Percentiles rank a stretch among this genome's conserved stretches.
phyloP scores from a whole-genome alignment of 164 flowering plant species.

The Piper betle region DNA sequence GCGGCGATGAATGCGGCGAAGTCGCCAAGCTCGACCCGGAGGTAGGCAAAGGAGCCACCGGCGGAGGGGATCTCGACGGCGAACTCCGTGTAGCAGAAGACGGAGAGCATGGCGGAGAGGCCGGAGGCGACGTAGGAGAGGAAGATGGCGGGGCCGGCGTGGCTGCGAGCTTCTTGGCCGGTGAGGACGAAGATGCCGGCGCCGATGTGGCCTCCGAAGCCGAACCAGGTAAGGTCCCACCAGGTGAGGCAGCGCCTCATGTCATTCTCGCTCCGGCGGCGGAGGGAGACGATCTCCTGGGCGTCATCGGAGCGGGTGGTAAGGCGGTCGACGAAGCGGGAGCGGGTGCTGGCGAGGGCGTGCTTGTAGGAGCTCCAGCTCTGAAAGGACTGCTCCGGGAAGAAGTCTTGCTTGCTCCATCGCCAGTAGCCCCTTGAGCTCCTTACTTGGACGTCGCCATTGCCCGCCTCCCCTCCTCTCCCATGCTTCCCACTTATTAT shows the following conservation, averaged over 20 bases:
- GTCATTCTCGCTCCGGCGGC: conserved; percentile 20
- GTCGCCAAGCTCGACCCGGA: conserved; percentile 17
- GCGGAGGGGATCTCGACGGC: conserved; percentile 36
- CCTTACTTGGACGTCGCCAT: too few relatives aligned
- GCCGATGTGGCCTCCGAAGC: conserved; percentile 34
- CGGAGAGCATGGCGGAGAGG: conserved; percentile 29
- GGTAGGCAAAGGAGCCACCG: conserved; percentile 35
- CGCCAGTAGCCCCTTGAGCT: conserved; percentile 11
- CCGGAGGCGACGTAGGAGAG: conserved; percentile 30
- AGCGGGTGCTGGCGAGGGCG: conserved; percentile 18
- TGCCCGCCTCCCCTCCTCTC: too few relatives aligned
- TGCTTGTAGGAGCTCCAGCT: conserved; percentile 23
- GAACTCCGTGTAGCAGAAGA: conserved; percentile 45
- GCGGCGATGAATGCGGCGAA: conserved; percentile 32
- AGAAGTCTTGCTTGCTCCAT: conserved; percentile 26
- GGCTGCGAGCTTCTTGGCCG: conserved; percentile 20
- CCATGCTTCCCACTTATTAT: conserved; percentile 1
- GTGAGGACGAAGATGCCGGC: conserved; percentile 45
- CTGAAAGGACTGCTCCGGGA: conserved; percentile 37
- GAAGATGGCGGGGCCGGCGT: conserved; percentile 35
- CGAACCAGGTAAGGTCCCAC: conserved; percentile 48
- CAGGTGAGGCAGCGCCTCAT: conserved; percentile 37
- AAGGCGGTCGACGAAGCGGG: conserved; percentile 27
- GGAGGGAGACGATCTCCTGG: conserved; percentile 21
- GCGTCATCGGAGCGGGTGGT: conserved; percentile 22